These are phyloP conservation scores for Leccinum obscurum DNA, from an alignment of 768 basidiomycete species.

Conservation along the genomic window DNA sequence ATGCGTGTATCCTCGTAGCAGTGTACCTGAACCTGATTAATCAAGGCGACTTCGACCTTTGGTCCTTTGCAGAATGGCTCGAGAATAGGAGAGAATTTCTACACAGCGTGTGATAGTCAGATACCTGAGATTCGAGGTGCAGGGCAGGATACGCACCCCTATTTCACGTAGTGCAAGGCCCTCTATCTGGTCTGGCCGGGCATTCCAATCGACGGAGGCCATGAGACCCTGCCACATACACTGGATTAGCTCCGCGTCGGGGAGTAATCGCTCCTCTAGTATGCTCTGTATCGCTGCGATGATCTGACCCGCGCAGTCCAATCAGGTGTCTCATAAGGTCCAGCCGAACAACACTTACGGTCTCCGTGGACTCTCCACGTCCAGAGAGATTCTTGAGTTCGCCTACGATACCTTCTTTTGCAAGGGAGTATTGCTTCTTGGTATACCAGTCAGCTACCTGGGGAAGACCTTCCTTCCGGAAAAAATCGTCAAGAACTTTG, in stretches of 20 bases:
- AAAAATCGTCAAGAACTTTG: conserved; percentile 79
- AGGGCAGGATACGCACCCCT: conserved; percentile 51
- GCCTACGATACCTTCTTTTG: conserved; percentile 74
- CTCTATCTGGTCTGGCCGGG: conserved; percentile 90
- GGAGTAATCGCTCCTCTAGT: conserved; percentile 79
- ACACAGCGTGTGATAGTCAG: conserved; percentile 2
- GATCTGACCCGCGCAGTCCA: conserved; percentile 49
- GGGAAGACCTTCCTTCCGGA: conserved; percentile 75
- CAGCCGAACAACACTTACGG: conserved; percentile 44
- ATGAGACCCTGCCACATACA: conserved; percentile 95
- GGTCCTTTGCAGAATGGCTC: conserved; percentile 88
- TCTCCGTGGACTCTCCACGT: conserved; percentile 64
- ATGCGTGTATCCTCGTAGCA: conserved; percentile 96
- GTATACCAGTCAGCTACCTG: conserved; percentile 93
- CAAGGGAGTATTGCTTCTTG: conserved; percentile 82
- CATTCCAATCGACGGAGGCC: conserved; percentile 83
- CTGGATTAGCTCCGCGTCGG: conserved; percentile 80
- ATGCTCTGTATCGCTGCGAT: conserved; percentile 67
- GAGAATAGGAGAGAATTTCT: conserved; percentile 84
- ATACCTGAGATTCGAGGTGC: not conserved
- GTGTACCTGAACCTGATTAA: conserved; percentile 94
- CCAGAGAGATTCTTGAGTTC: conserved; percentile 71
- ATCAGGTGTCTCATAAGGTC: conserved; percentile 7
- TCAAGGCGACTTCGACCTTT: conserved; percentile 90
- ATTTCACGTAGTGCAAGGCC: conserved; percentile 86